Percentiles rank a stretch among this genome's conserved stretches.
Conservation (phyloP, 768 basidiomycete genomes). For the Dentipellis sp. region DNA sequence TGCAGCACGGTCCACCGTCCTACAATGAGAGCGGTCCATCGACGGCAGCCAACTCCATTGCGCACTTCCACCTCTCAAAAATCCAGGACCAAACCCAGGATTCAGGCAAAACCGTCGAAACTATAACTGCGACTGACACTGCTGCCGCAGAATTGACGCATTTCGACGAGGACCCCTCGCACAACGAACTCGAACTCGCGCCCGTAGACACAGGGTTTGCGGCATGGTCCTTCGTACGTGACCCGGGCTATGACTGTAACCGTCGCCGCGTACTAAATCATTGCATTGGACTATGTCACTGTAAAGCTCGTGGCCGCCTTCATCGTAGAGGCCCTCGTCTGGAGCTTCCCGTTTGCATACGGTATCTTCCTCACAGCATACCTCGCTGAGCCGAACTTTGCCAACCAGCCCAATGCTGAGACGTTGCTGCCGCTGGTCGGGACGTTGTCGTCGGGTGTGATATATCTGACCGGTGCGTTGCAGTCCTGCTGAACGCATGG, state of each 20-base stretch:
- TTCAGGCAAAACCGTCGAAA: not conserved
- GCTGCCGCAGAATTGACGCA: not conserved
- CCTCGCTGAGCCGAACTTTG: constrained; percentile 16
- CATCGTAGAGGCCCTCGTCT: constrained; percentile 19
- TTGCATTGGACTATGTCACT: not conserved
- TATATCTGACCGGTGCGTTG: constrained; percentile 11
- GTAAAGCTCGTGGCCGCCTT: constrained; percentile 10
- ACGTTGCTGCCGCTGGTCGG: constrained; percentile 18
- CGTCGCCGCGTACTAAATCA: not conserved
- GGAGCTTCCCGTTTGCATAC: constrained; percentile 20
- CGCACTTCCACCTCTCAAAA: not conserved
- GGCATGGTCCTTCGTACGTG: not conserved
- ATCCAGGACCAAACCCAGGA: not conserved
- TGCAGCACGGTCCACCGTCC: not conserved
- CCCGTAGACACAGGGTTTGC: not conserved
- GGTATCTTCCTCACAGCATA: constrained; percentile 22
- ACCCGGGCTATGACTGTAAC: not conserved
- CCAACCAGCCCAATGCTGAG: constrained; percentile 11
- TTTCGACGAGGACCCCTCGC: not conserved
- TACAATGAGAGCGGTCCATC: not conserved
- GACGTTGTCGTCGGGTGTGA: constrained; percentile 14
- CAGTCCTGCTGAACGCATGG: too few relatives aligned
- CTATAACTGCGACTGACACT: not conserved
- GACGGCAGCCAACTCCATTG: not conserved
- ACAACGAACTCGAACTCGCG: not conserved